Conservation (phyloP, 139 green algal genomes). For the Chlamydomonas sphaeroides region DNA sequence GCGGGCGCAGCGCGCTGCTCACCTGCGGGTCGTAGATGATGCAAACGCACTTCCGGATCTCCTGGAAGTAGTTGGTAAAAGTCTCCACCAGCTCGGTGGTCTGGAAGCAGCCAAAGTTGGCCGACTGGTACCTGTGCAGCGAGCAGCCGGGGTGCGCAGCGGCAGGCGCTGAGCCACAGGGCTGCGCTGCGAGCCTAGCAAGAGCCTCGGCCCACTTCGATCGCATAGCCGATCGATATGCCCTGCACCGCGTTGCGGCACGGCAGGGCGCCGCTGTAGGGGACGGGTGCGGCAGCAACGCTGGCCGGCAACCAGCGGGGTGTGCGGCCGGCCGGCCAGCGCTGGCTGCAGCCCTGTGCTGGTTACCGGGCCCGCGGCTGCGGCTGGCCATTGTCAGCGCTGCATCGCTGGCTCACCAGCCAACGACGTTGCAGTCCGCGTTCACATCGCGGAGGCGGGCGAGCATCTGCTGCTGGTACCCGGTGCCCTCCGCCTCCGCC, state of each 20-base stretch:
- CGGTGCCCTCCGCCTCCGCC: constrained; percentile 66
- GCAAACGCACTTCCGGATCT: constrained; percentile 95
- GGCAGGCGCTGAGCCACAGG: neutral
- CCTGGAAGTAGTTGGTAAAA: constrained; percentile 98
- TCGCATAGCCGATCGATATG: too few relatives aligned
- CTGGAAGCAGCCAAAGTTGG: constrained; percentile 83
- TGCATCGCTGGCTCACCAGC: constrained; percentile 93
- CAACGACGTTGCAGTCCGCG: constrained; percentile 99
- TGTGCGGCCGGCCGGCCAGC: too few relatives aligned
- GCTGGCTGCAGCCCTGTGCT: too few relatives aligned
- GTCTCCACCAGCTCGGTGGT: constrained; percentile 98
- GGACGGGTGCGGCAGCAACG: too few relatives aligned
- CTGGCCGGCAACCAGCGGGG: too few relatives aligned
- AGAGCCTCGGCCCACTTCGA: too few relatives aligned
- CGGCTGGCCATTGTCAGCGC: too few relatives aligned
- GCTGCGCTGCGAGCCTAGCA: too few relatives aligned
- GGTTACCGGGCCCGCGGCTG: too few relatives aligned
- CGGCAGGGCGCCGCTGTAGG: too few relatives aligned
- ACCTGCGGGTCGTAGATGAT: constrained; percentile 92
- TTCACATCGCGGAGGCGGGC: constrained; percentile 97
- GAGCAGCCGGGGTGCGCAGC: neutral
- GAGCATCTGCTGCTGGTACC: constrained; percentile 99
- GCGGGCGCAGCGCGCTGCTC: too few relatives aligned
- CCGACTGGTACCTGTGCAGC: constrained; percentile 84
- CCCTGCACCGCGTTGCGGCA: too few relatives aligned